These are phyloP conservation scores for Calonectria fujianensis DNA, from an alignment of 2,329 filamentous ascomycete genomes.

Conservation along the genomic window DNA sequence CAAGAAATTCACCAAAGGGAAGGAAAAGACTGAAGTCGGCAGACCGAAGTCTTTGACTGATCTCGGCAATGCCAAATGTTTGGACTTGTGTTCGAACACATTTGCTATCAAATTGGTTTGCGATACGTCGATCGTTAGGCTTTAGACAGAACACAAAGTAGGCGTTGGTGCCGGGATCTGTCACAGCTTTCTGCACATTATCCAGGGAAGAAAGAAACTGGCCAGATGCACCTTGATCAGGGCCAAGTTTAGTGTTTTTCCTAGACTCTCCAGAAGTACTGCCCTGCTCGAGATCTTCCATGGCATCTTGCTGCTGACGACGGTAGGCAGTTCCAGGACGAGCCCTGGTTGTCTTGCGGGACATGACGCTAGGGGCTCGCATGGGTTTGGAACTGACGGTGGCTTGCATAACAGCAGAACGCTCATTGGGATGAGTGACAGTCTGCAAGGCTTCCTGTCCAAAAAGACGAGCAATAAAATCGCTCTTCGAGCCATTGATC, in stretches of 20 bases:
- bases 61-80: slow-evolving; percentile 96
- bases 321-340: slow-evolving; percentile 59
- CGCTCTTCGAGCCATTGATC: slow-evolving; percentile 89
- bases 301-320: slow-evolving; percentile 64
- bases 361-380: slow-evolving; percentile 93
- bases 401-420: slow-evolving; percentile 93
- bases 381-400: slow-evolving; percentile 97
- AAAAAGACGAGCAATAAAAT: slow-evolving; percentile 92
- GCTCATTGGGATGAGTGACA: slow-evolving; percentile 93
- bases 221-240: slow-evolving; percentile 90
- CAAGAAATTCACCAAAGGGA: slow-evolving; percentile 96
- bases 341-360: slow-evolving; percentile 78
- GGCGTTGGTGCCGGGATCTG: slow-evolving; percentile 87
- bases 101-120: slow-evolving; percentile 99
- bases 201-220: slow-evolving; percentile 94
- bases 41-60: slow-evolving; percentile 92
- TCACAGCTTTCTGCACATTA: slow-evolving; percentile 91
- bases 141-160: slow-evolving; percentile 99
- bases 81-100: slow-evolving; percentile 96
- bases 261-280: slow-evolving; percentile 69
- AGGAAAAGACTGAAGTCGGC: slow-evolving; percentile 97
- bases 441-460: slow-evolving; percentile 97
- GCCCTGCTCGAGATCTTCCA: slow-evolving; percentile 68
- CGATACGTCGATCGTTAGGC: slow-evolving; percentile 96
- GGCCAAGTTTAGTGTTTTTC: slow-evolving; percentile 65